Conservation (phyloP, 2,329 filamentous ascomycete genomes). For the Pyrenophora teres region DNA sequence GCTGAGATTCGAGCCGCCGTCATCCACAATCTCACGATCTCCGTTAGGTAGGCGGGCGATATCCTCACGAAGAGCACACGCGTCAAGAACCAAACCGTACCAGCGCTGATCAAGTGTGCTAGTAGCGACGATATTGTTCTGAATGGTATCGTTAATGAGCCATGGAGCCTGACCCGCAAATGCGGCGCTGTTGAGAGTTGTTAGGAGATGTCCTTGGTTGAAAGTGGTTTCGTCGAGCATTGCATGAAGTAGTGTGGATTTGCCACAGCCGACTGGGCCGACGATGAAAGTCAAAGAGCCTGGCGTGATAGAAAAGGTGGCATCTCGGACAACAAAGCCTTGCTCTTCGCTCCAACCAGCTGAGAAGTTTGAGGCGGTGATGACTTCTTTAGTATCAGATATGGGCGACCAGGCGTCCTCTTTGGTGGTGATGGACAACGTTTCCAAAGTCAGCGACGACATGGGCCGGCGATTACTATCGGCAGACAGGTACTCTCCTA, state of each 20-base stretch:
- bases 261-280: neutral
- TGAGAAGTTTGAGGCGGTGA: neutral
- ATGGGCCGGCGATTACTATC: neutral
- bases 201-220: neutral
- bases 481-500: neutral
- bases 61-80: neutral
- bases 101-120: neutral
- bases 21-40: constrained; percentile 47
- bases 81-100: neutral
- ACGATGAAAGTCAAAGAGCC: neutral
- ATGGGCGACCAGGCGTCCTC: neutral
- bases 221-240: neutral
- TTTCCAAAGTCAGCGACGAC: neutral
- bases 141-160: constrained; percentile 1
- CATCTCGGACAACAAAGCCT: neutral
- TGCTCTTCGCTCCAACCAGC: neutral
- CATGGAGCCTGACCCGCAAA: neutral
- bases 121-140: neutral
- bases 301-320: neutral
- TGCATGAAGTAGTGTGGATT: constrained; percentile 1
- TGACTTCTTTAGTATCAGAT: neutral
- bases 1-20: constrained; percentile 53
- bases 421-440: neutral
- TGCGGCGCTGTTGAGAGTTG: neutral
- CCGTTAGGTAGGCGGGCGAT: neutral